Evolutionary conservation across 2,329 filamentous ascomycete species (phyloP), one percentile per base, ranked within the genome.

Genomic region (Sporothrix schenckii): DNA sequence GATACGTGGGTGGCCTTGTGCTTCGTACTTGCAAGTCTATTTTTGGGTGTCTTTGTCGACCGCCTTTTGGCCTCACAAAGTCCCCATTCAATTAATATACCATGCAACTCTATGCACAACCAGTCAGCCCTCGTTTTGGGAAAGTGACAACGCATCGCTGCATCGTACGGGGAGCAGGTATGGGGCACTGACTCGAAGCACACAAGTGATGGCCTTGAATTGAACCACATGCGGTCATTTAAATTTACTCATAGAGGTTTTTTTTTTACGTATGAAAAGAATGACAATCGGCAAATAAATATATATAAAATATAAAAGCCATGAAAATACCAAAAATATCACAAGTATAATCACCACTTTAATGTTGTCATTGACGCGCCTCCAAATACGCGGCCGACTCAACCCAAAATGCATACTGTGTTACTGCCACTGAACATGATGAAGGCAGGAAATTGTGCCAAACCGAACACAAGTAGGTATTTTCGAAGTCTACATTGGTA

Each of bases 81-180:
- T 49, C 30, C 24, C 13, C 14, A 56, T 34, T 34, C 34, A 6
- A 19, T 41, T 21, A 6, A 13, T 21, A 41, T 60, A 41, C 21
- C 30, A 60, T 24, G 19, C 30, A 39, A 24, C n/a, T 21, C 16
- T 41, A 41, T 60, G 56, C 34, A 60, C 56, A 21, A 30, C 10
- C 34, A 61, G 56, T 24, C 10, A 21, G n/a, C 4, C 24, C 19
- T 4, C 11, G 3, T 24, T 61, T 61, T 11, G 34, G 24, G 14
- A n/a, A 7, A 44, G 4, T 61, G 56, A 34, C 56, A 61, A 44
- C 56, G 56, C 34, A 61, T 61, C 56, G 6, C 10, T 24, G 56
- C 34, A 61, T 61, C 34, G 9, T 27, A 34, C 14, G 10, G 30
- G 14, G 5, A 34, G 9, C 2, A 6, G 16, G 14, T 13, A 14